Conservation (phyloP, 805 yeast species). For the Saccharomyces eubayanus region DNA sequence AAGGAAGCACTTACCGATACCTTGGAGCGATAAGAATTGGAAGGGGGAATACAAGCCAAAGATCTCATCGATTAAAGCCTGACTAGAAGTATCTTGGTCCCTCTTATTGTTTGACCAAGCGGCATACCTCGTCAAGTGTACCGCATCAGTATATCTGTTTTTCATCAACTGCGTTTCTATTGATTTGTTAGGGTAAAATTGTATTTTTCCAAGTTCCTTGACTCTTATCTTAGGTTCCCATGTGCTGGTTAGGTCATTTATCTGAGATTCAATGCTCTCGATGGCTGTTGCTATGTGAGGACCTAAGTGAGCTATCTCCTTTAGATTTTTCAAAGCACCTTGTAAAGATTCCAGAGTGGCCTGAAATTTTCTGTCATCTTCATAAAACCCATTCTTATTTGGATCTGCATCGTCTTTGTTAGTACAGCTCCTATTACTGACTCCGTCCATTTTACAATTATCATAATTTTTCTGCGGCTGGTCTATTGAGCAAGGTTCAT, state of each 20-base stretch:
- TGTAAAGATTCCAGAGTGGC: slow-evolving; percentile 12
- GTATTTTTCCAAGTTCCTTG: slow-evolving; percentile 2
- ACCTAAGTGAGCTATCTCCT: slow-evolving; percentile 6
- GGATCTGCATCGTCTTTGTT: not conserved
- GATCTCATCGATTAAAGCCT: slow-evolving; percentile 24
- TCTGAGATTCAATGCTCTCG: slow-evolving; percentile 11
- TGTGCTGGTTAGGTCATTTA: slow-evolving; percentile 7
- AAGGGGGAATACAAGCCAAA: slow-evolving; percentile 28
- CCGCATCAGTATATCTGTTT: slow-evolving; percentile 20
- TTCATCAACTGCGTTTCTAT: slow-evolving; percentile 24
- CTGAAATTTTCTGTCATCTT: slow-evolving; percentile 15
- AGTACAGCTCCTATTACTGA: not conserved
- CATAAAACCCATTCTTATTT: slow-evolving; percentile 13
- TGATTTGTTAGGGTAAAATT: slow-evolving; percentile 10
- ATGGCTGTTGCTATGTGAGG: slow-evolving; percentile 11
- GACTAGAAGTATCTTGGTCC: slow-evolving; percentile 2
- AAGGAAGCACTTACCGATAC: slow-evolving; percentile 23
- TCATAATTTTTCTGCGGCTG: not conserved
- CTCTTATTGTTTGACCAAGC: slow-evolving; percentile 11
- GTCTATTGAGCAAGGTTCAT: not conserved
- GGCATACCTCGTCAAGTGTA: slow-evolving; percentile 19
- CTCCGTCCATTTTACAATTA: not conserved
- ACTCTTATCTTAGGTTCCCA: slow-evolving; percentile 20
- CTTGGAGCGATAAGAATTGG: slow-evolving; percentile 23
- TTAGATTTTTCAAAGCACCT: slow-evolving; percentile 11